Percentiles rank a stretch among this genome's conserved stretches.
Conservation (phyloP, 352 stramenopile genomes). For the Phytophthora chlamydospora region DNA sequence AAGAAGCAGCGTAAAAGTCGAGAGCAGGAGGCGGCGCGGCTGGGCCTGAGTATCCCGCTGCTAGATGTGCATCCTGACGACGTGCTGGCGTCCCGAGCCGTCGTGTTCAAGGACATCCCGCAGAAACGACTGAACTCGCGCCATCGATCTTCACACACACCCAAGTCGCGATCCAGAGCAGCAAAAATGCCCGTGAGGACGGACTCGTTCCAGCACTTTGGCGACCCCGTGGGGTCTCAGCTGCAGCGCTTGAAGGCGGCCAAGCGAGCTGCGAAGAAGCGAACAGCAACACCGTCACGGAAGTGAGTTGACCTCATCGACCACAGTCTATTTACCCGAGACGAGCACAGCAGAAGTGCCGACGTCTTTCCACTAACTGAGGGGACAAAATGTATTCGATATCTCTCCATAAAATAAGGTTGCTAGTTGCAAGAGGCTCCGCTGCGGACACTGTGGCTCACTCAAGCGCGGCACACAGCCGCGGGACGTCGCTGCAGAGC, state of each 20-base stretch:
- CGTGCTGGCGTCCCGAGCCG: conserved; percentile 56
- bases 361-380: not conserved
- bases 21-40: conserved; percentile 40
- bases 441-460: conserved; percentile 13
- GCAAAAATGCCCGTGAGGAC: conserved; percentile 19
- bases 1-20: conserved; percentile 61
- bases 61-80: conserved; percentile 64
- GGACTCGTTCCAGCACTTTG: conserved; percentile 71
- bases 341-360: too few relatives aligned
- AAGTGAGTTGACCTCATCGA: conserved; percentile 9
- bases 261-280: conserved; percentile 30
- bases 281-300: not conserved
- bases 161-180: conserved; percentile 1
- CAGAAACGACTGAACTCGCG: conserved; percentile 32
- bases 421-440: conserved; percentile 1
- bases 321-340: conserved; percentile 4
- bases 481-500: conserved; percentile 67
- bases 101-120: conserved; percentile 61
- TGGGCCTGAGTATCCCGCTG: conserved; percentile 67
- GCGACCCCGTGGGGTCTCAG: conserved; percentile 54
- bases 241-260: conserved; percentile 52
- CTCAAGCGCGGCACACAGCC: conserved; percentile 50
- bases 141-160: not conserved
- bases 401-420: conserved; percentile 26
- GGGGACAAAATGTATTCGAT: conserved; percentile 19